Percentiles rank a stretch among this genome's conserved stretches.
phyloP scores from a whole-genome alignment of 1,139 yeast species.

The Yamadazyma oceani region DNA sequence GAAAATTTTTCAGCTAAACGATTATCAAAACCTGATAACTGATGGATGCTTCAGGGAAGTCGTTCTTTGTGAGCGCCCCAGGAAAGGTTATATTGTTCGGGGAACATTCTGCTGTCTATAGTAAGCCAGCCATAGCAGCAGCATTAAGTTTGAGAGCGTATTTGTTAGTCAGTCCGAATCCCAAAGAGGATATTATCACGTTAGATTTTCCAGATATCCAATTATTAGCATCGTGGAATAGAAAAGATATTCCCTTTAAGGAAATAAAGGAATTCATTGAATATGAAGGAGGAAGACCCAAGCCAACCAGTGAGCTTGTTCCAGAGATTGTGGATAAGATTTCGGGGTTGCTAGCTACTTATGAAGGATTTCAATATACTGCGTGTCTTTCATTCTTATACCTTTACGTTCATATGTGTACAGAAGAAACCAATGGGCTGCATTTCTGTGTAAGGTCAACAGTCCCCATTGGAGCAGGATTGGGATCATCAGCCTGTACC shows the following conservation, averaged over 20 bases:
- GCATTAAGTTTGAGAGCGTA: conserved; percentile 83
- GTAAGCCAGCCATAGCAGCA: conserved; percentile 91
- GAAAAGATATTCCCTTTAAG: conserved; percentile 61
- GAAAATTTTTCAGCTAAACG: not conserved
- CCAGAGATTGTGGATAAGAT: conserved; percentile 57
- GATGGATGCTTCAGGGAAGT: conserved; percentile 11
- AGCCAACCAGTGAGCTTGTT: conserved; percentile 55
- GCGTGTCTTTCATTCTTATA: conserved; percentile 87
- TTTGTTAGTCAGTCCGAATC: conserved; percentile 54
- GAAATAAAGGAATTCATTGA: conserved; percentile 26
- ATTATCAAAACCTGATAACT: too few species aligned
- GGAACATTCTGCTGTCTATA: conserved; percentile 94
- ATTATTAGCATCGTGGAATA: conserved; percentile 63
- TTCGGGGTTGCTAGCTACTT: conserved; percentile 42
- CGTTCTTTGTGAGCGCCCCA: conserved; percentile 88
- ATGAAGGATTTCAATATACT: conserved; percentile 64
- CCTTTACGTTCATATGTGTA: conserved; percentile 62
- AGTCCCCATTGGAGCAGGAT: conserved; percentile 94
- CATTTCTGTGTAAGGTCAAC: conserved; percentile 75
- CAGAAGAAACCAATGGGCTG: conserved; percentile 45
- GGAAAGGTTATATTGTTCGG: conserved; percentile 97
- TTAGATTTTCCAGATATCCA: conserved; percentile 84
- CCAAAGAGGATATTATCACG: conserved; percentile 41
- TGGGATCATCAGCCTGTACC: conserved; percentile 92
- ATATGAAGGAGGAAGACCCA: conserved; percentile 31